These are phyloP conservation scores for Metschnikowia drakensbergensis DNA, from an alignment of 805 yeast genomes.

Conservation along the genomic window DNA sequence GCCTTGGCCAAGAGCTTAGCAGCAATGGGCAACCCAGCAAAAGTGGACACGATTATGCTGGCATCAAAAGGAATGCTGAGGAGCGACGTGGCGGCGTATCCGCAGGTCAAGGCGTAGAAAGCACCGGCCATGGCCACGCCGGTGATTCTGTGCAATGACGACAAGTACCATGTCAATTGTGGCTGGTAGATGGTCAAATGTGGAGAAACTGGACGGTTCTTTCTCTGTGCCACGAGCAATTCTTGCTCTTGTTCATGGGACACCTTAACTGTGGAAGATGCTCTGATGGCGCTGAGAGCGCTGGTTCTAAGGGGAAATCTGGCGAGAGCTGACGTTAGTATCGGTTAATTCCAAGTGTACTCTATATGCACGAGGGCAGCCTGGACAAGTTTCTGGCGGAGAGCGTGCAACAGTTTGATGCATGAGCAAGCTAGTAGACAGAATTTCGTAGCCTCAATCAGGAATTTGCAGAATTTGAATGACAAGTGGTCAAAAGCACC, in stretches of 20 bases:
- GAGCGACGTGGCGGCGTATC: slow-evolving; percentile 67
- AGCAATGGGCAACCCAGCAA: slow-evolving; percentile 61
- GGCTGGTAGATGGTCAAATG: slow-evolving; percentile 88
- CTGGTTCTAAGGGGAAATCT: slow-evolving; percentile 10
- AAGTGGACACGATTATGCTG: slow-evolving; percentile 47
- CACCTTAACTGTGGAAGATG: slow-evolving; percentile 36
- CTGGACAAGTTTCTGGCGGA: no score
- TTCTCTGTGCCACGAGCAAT: slow-evolving; percentile 75
- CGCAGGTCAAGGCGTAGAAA: slow-evolving; percentile 71
- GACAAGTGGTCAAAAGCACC: no score
- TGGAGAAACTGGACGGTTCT: slow-evolving; percentile 86
- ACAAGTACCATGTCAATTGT: slow-evolving; percentile 79
- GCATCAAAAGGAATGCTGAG: slow-evolving; percentile 55
- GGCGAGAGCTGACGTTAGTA: slow-evolving; percentile 14
- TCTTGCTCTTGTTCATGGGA: slow-evolving; percentile 62
- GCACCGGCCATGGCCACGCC: slow-evolving; percentile 80
- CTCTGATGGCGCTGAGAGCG: slow-evolving; percentile 17
- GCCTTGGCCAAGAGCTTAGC: slow-evolving; percentile 65
- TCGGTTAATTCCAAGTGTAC: background rate
- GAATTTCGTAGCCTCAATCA: no score
- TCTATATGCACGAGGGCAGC: no score
- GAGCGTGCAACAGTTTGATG: no score
- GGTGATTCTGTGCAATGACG: slow-evolving; percentile 80
- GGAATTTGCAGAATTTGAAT: no score
- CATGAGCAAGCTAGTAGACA: no score